Percentiles rank a stretch among this genome's conserved stretches.
Conservation (phyloP, 495 filamentous ascomycete genomes). For the Daldinia childiae region DNA sequence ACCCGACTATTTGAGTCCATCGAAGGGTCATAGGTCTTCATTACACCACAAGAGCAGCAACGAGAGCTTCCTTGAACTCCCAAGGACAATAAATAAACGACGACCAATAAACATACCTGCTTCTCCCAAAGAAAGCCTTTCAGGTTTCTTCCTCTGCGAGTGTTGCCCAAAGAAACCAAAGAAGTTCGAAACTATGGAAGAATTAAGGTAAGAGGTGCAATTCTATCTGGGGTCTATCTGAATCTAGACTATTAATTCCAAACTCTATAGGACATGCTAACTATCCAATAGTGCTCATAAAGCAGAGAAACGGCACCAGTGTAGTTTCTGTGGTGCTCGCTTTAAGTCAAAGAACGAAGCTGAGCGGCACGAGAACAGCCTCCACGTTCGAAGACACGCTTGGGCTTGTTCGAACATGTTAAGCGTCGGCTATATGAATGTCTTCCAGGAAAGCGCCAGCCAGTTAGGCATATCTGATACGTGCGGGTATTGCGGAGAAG, state of each 20-base stretch:
- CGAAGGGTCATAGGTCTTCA: slow-evolving; percentile 17
- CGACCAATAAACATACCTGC: slow-evolving; percentile 1
- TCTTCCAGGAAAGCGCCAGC: slow-evolving; percentile 71
- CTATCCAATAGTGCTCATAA: slow-evolving; percentile 61
- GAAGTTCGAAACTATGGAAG: slow-evolving; percentile 76
- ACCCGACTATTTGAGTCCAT: slow-evolving; percentile 22
- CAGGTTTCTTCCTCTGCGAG: slow-evolving; percentile 66
- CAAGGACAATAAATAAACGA: slow-evolving; percentile 30
- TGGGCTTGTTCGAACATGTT: slow-evolving; percentile 79
- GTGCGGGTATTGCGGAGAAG: slow-evolving; percentile 87
- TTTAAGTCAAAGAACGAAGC: slow-evolving; percentile 95
- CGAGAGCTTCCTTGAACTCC: slow-evolving; percentile 42
- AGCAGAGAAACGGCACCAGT: slow-evolving; percentile 83
- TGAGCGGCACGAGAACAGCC: slow-evolving; percentile 86
- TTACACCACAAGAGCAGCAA: slow-evolving; percentile 42
- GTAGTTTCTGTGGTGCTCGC: slow-evolving; percentile 79
- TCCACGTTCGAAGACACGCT: slow-evolving; percentile 83
- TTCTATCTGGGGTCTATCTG: background rate
- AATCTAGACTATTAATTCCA: background rate
- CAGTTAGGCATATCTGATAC: slow-evolving; percentile 64
- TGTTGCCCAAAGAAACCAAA: slow-evolving; percentile 91
- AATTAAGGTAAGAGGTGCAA: slow-evolving; percentile 69
- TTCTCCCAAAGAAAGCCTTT: background rate
- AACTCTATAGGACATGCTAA: background rate
- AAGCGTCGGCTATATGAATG: slow-evolving; percentile 56